Evolutionary conservation across 352 stramenopile genomes (phyloP), one percentile per base, ranked within the genome.

Genomic region (Plasmopara muralis): DNA sequence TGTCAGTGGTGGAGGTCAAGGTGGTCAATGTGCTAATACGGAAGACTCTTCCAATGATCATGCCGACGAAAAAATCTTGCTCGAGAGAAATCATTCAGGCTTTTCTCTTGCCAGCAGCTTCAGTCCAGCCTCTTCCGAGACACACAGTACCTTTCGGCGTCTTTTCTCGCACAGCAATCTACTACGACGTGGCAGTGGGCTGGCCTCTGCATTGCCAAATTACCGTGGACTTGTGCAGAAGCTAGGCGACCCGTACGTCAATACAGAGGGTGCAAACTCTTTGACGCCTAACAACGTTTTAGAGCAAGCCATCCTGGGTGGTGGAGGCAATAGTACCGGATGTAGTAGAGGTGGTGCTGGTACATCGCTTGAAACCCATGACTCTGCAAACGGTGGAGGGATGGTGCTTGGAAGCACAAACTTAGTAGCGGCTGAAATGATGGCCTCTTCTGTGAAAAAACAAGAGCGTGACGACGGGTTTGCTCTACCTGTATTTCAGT

Each of bases 391-490:
- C 18, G 49, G 40, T 49, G 60, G 62, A 30, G 58, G 55, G 5
- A 52, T 62, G 30, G 53, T 50, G 41, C 65, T 57, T 13, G 71
- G 77, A 29, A 78, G 64, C 41, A 66, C 60, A 29, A 88, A 77
- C 16, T 64, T 72, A 14, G 51, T 85, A 10, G 80, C 77, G 0
- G 77, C 80, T 28, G 80, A 90, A 66, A 88, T 90, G 77, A 90
- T 90, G 50, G 79, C 77, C 20, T 73, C 75, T 14, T 85, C 77
- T 1, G 74, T 87, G 55, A 78, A 83, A 47, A 83, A 70, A 38
- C 74, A 89, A 50, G 81, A 85, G 49, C 77, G 77, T 14, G 78
- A 90, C 37, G 78, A 93, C 43, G 79, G 77, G 5, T 93, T 89
- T 57, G 72, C 75, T 46, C 48, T 93, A 14, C 82, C 82, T 2